These are phyloP conservation scores for Fusarium solani-melongenae DNA, from an alignment of 2,329 filamentous ascomycete species.

Conservation along the genomic window DNA sequence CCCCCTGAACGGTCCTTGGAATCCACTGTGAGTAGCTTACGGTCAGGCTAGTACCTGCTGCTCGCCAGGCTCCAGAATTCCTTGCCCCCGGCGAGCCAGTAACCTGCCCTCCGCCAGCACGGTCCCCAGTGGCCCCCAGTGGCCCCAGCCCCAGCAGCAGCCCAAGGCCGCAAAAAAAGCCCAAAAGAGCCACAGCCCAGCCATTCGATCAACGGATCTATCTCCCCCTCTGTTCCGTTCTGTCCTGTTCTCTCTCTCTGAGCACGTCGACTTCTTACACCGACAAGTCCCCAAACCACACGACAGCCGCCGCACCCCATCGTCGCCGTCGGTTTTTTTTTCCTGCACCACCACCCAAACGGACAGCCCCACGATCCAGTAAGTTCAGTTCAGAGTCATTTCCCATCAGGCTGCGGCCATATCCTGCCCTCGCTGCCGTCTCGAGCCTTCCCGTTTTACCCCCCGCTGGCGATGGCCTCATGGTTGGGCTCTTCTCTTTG, in stretches of 20 bases:
- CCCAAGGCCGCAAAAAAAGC: slow-evolving; percentile 38
- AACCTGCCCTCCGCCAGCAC: slow-evolving; percentile 19
- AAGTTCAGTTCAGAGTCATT: slow-evolving; percentile 36
- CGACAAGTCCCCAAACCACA: slow-evolving; percentile 45
- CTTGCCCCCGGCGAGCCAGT: slow-evolving; percentile 25
- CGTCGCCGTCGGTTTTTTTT: slow-evolving; percentile 46
- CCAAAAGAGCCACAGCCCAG: slow-evolving; percentile 16
- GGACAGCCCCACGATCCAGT: slow-evolving; percentile 45
- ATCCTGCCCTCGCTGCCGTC: slow-evolving; percentile 2
- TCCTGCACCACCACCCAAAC: slow-evolving; percentile 45
- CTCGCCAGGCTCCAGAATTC: slow-evolving; percentile 40
- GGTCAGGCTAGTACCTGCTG: neutral
- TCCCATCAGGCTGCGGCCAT: neutral
- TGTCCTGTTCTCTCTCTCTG: slow-evolving; percentile 25
- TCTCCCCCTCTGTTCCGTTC: slow-evolving; percentile 37
- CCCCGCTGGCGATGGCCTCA: slow-evolving; percentile 37
- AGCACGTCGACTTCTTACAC: slow-evolving; percentile 41
- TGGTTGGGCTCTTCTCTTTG: slow-evolving; percentile 18
- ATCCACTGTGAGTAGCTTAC: neutral
- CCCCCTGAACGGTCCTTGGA: slow-evolving; percentile 29
- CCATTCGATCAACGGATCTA: slow-evolving; percentile 9
- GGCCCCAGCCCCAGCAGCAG: slow-evolving; percentile 25
- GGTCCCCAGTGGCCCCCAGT: slow-evolving; percentile 20
- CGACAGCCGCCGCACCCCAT: slow-evolving; percentile 37
- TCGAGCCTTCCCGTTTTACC: slow-evolving; percentile 7